Evolutionary conservation across 2,329 filamentous ascomycete species (phyloP).

Genomic region (Scorias spongiosa): DNA sequence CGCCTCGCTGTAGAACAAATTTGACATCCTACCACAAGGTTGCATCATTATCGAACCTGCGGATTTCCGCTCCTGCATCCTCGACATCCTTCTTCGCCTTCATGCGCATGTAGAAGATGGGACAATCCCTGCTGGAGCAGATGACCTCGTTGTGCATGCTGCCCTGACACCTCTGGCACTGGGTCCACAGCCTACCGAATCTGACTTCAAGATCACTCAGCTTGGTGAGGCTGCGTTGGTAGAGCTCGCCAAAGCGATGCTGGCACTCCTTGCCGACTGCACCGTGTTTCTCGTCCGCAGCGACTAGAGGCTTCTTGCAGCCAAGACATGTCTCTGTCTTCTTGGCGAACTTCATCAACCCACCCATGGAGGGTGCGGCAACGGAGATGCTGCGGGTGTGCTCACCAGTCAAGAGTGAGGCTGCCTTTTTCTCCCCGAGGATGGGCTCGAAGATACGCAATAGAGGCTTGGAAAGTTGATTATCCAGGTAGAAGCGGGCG

Average conservation of each 20-base stretch:
- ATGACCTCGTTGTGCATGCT: slow-evolving; percentile 98
- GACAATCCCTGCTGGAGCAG: slow-evolving; percentile 88
- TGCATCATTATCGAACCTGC: slow-evolving; percentile 74
- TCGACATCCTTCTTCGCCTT: slow-evolving; percentile 99
- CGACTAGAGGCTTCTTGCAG: slow-evolving; percentile 87
- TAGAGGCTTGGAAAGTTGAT: slow-evolving; percentile 89
- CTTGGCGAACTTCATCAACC: slow-evolving; percentile 96
- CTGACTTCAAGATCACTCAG: slow-evolving; percentile 85
- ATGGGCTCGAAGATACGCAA: slow-evolving; percentile 96
- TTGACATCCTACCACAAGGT: slow-evolving; percentile 43
- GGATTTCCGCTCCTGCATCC: slow-evolving; percentile 79
- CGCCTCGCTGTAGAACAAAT: no score
- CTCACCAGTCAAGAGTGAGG: slow-evolving; percentile 72
- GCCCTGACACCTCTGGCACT: slow-evolving; percentile 93
- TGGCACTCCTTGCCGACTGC: slow-evolving; percentile 81
- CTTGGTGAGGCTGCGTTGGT: slow-evolving; percentile 77
- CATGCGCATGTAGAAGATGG: slow-evolving; percentile 99
- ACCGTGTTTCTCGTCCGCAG: slow-evolving; percentile 63
- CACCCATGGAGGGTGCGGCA: slow-evolving; percentile 77
- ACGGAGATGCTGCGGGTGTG: slow-evolving; percentile 93
- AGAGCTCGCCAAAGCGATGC: slow-evolving; percentile 76
- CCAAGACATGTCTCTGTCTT: slow-evolving; percentile 98
- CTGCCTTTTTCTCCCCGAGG: slow-evolving; percentile 80
- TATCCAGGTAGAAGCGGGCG: slow-evolving; percentile 96
- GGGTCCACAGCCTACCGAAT: slow-evolving; percentile 89